Evolutionary conservation across 2,329 filamentous ascomycete genomes (phyloP), one percentile per base, ranked within the genome.

Genomic region (Tetracladium maxilliforme): DNA sequence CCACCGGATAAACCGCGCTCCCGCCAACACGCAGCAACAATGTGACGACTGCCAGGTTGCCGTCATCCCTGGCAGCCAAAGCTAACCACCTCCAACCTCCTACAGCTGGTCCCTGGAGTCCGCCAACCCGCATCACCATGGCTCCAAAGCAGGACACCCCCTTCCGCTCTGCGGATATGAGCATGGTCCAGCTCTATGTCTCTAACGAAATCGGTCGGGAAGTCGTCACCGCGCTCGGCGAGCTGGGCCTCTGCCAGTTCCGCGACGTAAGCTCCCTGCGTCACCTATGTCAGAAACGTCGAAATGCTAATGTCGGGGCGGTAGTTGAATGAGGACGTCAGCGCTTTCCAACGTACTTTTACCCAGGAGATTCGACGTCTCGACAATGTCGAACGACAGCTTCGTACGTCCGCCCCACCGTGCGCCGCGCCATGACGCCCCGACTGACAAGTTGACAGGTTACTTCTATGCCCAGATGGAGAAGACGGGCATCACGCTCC

Each of bases 161-260:
- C 64, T 95, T 98, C 75, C 87, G 92, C 70, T 98, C 90, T 51
- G 82, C 84, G 81, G 82, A 94, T 57, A 98, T 98, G 90, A 94
- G 84, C 68, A 78, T 98, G 77, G 92, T 92, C 47, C 90, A 98
- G 74, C 78, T 98, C 47, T 98, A 95, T 59, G 92, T 98, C 45
- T 83, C 90, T 47, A 95, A 94, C 51, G 90, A 98, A 65, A 95
- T 98, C 42, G 87, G 90, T 42, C 75, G 90, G 48, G 92, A 98
- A 61, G 87, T 94, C 43, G 86, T 95, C 35, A 93, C 86, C 48
- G 87, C 87, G 29, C 64, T 98, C 37, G 90, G 90, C 48, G 90
- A 98, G 67, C 70, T 98, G 45, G 90, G 90, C 30, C 70, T 90
- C 44, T 86, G 95, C 52, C 86, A 95, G 56, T 98, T 98, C 50